Base-by-base conservation (phyloP, 352 stramenopile genomes). In the Pythium periplocum region DNA sequence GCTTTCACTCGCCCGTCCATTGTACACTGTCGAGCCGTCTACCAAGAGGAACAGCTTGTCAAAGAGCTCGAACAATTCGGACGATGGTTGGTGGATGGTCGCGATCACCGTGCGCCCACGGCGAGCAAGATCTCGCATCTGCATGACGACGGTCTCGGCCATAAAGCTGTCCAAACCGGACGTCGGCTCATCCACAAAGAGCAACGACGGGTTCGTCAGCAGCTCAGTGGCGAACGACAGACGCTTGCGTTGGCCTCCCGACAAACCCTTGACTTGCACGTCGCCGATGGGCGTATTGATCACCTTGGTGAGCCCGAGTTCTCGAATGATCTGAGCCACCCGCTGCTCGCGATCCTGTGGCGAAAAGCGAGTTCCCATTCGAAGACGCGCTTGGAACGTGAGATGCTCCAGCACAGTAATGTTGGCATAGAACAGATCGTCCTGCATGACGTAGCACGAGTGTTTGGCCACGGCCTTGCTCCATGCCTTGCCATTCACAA, bases 371-470 rank as follows among this genome's bases (percentile, higher is more conserved):
- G 61, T 64, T 10, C 82, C 72, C 55, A 97, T 75, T 1, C 86
- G 72, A 0, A 98, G 71, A 33, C 83, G 66, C 9, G 90, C 89
- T 17, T 95, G 82, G 63, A 90, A 95, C 31, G 78, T 66, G 1
- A 97, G 66, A 55, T 97, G 90, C 65, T 97, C 92, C 7, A 53
- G 31, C 3, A 94, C 84, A 0, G 92, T 97, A 8, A 97, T 64
- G 57, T 90, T 93, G 31, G 68, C 59, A 55, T 96, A 80, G 42
- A 97, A 78, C n/a, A 96, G 69, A 65, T 98, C 88, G 57, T 97
- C 91, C 59, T 96, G 86, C 68, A 90, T 90, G 30, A 97, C 82
- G 55, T 96, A 97, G 46, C 69, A 83, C 10, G 69, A 42, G 11
- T 66, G 66, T 31, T 78, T 80, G 55, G 64, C 67, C 4, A 61